Conservation (phyloP, 352 stramenopile species). For the Halophytophthora polymorphica region DNA sequence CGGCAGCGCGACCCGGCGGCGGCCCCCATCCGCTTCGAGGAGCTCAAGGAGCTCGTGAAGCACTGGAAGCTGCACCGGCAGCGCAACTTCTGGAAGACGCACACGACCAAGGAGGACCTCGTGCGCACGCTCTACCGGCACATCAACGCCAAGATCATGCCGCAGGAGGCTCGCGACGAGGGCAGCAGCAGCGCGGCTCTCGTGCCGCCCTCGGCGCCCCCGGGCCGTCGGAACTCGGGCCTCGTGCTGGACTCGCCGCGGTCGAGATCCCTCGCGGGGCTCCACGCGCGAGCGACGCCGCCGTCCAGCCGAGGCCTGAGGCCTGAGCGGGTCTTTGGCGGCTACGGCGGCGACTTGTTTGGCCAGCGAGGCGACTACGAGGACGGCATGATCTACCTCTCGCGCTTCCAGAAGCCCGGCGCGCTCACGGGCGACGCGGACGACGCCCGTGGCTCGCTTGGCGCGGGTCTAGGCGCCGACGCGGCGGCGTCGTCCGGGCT, state of each 20-base stretch:
- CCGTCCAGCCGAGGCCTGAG: constrained; percentile 19
- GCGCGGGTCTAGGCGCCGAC: constrained; percentile 11
- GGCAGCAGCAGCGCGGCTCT: constrained; percentile 19
- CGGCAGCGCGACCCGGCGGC: constrained; percentile 64
- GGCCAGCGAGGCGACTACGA: constrained; percentile 81
- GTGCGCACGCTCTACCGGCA: constrained; percentile 81
- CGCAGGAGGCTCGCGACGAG: constrained; percentile 54
- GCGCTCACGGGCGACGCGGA: constrained; percentile 23
- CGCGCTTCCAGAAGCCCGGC: constrained; percentile 64
- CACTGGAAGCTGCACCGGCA: constrained; percentile 89
- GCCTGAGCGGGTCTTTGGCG: constrained; percentile 50
- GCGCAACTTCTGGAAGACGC: constrained; percentile 89
- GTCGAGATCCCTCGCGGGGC: constrained; percentile 46
- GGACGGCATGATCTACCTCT: constrained; percentile 87
- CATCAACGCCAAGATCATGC: constrained; percentile 86
- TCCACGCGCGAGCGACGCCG: constrained; percentile 11
- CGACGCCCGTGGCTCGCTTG: constrained; percentile 17
- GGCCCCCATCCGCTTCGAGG: constrained; percentile 85
- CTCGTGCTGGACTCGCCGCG: constrained; percentile 42
- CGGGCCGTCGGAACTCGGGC: constrained; percentile 30
- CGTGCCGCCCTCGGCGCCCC: constrained; percentile 33
- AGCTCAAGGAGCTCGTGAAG: constrained; percentile 89
- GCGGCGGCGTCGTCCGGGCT: constrained; percentile 27
- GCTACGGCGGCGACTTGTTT: constrained; percentile 81
- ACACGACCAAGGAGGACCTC: constrained; percentile 87